A percentile compares a stretch with the other conserved stretches of the same genome.
Evolutionary conservation across 176 grass and related monocot genomes (phyloP).

Genomic region (Oryza punctata): DNA sequence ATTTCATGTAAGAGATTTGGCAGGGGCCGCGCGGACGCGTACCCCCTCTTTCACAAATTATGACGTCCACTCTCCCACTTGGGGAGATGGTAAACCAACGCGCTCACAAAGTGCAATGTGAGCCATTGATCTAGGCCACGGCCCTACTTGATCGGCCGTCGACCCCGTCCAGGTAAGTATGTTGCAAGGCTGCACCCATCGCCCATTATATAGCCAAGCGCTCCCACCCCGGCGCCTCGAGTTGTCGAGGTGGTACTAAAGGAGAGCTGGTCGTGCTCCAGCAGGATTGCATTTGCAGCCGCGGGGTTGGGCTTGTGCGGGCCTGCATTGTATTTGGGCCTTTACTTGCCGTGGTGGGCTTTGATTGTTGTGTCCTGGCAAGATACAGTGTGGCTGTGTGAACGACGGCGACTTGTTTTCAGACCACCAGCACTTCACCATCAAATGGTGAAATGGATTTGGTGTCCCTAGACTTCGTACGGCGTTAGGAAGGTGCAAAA

Average conservation of each 20-base stretch:
- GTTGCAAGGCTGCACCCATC: too few relatives aligned
- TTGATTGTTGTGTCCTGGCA: neutral
- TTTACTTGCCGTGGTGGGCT: too few relatives aligned
- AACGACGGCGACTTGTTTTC: too few relatives aligned
- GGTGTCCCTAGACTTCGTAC: neutral
- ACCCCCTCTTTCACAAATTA: conserved; percentile 54
- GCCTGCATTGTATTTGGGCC: too few relatives aligned
- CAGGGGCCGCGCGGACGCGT: conserved; percentile 43
- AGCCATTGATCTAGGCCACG: conserved; percentile 4
- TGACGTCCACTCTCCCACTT: conserved; percentile 49
- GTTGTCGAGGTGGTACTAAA: too few relatives aligned
- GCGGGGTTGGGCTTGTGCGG: too few relatives aligned
- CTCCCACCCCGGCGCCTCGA: too few relatives aligned
- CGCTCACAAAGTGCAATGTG: conserved; percentile 34
- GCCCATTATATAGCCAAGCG: too few relatives aligned
- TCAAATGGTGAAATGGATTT: neutral
- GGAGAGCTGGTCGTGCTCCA: too few relatives aligned
- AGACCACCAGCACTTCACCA: neutral
- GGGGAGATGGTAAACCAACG: conserved; percentile 41
- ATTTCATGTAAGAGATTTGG: neutral
- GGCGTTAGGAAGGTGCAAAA: neutral
- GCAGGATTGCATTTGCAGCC: neutral
- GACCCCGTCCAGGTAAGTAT: too few relatives aligned
- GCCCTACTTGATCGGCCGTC: too few relatives aligned
- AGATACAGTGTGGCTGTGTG: too few relatives aligned